These are phyloP conservation scores for Russula virescens DNA, from an alignment of 768 basidiomycete genomes.

Conservation along the genomic window DNA sequence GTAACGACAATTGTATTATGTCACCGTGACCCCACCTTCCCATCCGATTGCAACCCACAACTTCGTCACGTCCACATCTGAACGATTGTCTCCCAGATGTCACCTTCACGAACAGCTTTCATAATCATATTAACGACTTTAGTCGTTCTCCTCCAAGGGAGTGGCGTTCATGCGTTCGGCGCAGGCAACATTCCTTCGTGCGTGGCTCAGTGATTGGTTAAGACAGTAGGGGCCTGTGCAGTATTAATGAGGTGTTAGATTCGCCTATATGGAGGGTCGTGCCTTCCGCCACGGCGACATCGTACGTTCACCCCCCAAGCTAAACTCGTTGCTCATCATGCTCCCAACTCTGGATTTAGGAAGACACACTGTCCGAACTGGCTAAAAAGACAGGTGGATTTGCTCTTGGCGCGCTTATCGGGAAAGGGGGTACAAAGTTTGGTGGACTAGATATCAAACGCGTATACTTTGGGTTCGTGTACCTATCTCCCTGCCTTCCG, in stretches of 20 bases:
- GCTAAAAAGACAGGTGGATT: slow-evolving; percentile 55
- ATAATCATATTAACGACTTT: slow-evolving; percentile 43
- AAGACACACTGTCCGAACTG: slow-evolving; percentile 60
- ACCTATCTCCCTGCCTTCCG: not conserved
- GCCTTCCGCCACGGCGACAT: slow-evolving; percentile 91
- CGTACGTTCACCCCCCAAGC: slow-evolving; percentile 31
- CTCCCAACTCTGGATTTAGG: slow-evolving; percentile 40
- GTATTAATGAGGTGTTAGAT: slow-evolving; percentile 36
- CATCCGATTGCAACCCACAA: too few relatives aligned
- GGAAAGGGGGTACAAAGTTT: slow-evolving; percentile 60
- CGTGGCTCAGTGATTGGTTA: not conserved
- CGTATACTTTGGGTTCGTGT: slow-evolving; percentile 68
- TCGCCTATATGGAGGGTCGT: slow-evolving; percentile 79
- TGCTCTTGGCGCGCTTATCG: slow-evolving; percentile 50
- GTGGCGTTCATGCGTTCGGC: slow-evolving; percentile 69
- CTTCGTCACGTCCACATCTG: too few relatives aligned
- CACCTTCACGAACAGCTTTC: slow-evolving; percentile 19
- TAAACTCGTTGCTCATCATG: slow-evolving; percentile 22
- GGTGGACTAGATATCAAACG: slow-evolving; percentile 76
- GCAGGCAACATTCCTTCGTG: slow-evolving; percentile 73
- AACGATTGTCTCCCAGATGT: not conserved
- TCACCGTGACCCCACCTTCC: too few relatives aligned
- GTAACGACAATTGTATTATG: too few relatives aligned
- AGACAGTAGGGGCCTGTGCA: not conserved
- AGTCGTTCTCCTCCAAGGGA: slow-evolving; percentile 49